Evolutionary conservation across 495 filamentous ascomycete genomes (phyloP).

Genomic region (Cladorrhinum samala): DNA sequence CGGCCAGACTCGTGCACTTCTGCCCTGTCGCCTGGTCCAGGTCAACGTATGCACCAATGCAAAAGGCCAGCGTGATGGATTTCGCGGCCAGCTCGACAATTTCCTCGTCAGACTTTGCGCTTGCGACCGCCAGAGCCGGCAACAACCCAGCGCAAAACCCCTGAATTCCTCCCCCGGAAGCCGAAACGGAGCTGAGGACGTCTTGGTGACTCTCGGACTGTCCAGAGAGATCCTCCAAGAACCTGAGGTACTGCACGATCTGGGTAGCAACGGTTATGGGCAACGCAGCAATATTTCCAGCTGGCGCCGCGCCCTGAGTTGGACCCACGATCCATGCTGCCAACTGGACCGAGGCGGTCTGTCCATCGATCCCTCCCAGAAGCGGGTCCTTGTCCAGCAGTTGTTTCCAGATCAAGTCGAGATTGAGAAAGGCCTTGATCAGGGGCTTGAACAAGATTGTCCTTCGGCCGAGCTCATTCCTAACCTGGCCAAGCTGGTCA

Average conservation of each 20-base stretch:
- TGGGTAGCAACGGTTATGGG: slow-evolving; percentile 28
- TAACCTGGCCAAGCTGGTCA: too few relatives aligned
- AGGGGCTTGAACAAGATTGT: too few relatives aligned
- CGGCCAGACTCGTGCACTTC: slow-evolving; percentile 19
- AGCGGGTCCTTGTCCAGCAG: too few relatives aligned
- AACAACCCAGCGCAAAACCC: slow-evolving; percentile 1
- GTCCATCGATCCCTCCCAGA: too few relatives aligned
- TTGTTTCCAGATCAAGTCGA: too few relatives aligned
- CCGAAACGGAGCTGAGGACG: not conserved
- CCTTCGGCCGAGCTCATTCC: too few relatives aligned
- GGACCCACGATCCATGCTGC: too few relatives aligned
- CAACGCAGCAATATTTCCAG: slow-evolving; percentile 29
- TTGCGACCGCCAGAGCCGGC: slow-evolving; percentile 26
- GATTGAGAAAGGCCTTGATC: too few relatives aligned
- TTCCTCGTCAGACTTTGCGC: slow-evolving; percentile 28
- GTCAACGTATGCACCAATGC: slow-evolving; percentile 28
- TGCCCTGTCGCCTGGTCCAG: slow-evolving; percentile 18
- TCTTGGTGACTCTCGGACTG: slow-evolving; percentile 10
- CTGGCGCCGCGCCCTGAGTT: too few relatives aligned
- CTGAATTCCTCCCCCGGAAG: not conserved
- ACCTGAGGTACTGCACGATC: slow-evolving; percentile 31
- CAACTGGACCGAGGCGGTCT: too few relatives aligned
- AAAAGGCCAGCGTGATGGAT: slow-evolving; percentile 21
- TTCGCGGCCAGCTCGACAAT: slow-evolving; percentile 35
- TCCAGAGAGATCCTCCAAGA: slow-evolving; percentile 24